phyloP scores from a whole-genome alignment of 768 basidiomycete genomes.

The Termitomyces sp. region DNA sequence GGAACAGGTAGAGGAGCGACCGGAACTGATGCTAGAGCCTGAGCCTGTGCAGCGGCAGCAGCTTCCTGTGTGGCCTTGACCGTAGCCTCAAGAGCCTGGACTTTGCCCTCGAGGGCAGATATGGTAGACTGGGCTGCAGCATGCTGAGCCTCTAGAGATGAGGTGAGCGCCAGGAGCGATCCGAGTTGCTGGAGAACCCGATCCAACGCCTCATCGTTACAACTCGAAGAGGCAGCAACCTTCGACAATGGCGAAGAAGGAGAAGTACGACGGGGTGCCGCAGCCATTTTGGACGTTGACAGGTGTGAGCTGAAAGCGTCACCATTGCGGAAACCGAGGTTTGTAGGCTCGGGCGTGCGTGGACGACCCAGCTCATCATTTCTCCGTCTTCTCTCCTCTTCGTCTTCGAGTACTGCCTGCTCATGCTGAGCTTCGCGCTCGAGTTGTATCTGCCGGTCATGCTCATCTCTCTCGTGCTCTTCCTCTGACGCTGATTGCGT shows the following conservation, averaged over 20 bases:
- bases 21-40: constrained; percentile 4
- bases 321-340: constrained; percentile 26
- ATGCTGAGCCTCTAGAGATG: constrained; percentile 74
- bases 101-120: constrained; percentile 60
- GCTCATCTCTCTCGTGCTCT: constrained; percentile 16
- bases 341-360: constrained; percentile 74
- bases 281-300: constrained; percentile 7
- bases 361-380: constrained; percentile 64
- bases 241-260: constrained; percentile 23
- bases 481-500: constrained; percentile 1
- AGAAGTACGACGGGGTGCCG: constrained; percentile 13
- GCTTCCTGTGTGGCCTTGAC: constrained; percentile 41
- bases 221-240: constrained; percentile 11
- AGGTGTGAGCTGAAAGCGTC: constrained; percentile 13
- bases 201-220: constrained; percentile 51
- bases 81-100: constrained; percentile 60
- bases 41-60: constrained; percentile 16
- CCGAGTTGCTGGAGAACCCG: constrained; percentile 74
- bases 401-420: constrained; percentile 39
- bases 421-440: constrained; percentile 36
- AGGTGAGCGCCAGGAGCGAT: constrained; percentile 67
- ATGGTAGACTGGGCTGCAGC: constrained; percentile 73
- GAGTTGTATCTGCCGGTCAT: background rate
- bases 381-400: constrained; percentile 46
- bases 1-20: constrained; percentile 5